Conservation (phyloP, 2,329 filamentous ascomycete genomes). For the Trichoderma lentiforme region DNA sequence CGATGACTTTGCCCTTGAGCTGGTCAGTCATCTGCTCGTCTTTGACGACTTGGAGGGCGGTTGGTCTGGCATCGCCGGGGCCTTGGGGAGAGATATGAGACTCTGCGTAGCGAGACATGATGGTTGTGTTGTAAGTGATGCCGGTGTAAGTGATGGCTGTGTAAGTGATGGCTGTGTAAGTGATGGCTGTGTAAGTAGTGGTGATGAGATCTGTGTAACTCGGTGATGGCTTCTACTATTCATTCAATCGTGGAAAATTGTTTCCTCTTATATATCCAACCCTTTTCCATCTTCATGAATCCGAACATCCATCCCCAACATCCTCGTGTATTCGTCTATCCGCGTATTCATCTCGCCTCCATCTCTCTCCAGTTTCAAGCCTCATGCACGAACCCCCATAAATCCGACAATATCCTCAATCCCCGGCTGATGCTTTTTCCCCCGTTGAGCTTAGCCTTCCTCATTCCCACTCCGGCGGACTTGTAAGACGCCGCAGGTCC, state of each 20-base stretch:
- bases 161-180: background rate
- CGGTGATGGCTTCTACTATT: background rate
- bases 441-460: background rate
- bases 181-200: background rate
- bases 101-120: slow-evolving; percentile 21
- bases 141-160: background rate
- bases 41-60: slow-evolving; percentile 33
- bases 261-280: background rate
- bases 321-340: background rate
- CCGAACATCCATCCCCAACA: background rate
- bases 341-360: background rate
- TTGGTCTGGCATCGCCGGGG: slow-evolving; percentile 32
- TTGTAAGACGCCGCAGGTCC: background rate
- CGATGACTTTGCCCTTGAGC: slow-evolving; percentile 33
- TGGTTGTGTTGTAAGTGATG: background rate
- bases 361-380: background rate
- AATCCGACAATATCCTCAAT: slow-evolving; percentile 1
- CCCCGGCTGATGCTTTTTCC: slow-evolving; percentile 6
- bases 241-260: no score
- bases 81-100: slow-evolving; percentile 24
- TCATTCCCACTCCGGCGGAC: background rate
- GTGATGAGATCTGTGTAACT: background rate
- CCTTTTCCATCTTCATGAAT: background rate
- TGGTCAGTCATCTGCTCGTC: slow-evolving; percentile 28
- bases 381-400: background rate